Base-by-base conservation (phyloP, 345 rosid species). In the Odontarrhena argentea region DNA sequence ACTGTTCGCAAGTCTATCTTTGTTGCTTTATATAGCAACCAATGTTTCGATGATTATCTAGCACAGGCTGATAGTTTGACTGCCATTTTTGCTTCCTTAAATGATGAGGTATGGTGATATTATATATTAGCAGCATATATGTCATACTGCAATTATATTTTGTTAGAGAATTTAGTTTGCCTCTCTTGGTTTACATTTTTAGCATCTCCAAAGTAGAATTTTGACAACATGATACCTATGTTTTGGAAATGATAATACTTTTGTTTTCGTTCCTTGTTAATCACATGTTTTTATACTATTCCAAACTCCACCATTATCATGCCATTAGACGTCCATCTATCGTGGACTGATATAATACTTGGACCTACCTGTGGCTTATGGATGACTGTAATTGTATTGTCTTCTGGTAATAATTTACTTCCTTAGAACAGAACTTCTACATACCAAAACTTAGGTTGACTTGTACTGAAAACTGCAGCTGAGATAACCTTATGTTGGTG, bases 41-140 rank as follows among this genome's bases (percentile, higher is more conserved):
- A 83, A 62, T 93, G 96, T 55, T 89, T 89, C 75, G 99, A 95
- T 83, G 97, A 86, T 67, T 95, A 81, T 77, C 73, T 95, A 75
- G 97, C 96, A 12, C 99, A 95, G 77, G 99, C 99, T 67, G 90
- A 91, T 78, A 85, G 92, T 71, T 78, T 94, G 75, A 86, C 89
- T 85, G 97, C 99, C 60, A 81, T 91, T 82, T 88, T 94, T 84
- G 96, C 99, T 77, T 92, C 96, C 73, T 77, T 94, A 75, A 91
- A 94, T 83, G 99, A 94, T 56, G 99, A 94, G 99, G 99, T 94
- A 77, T 22, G 50, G 22, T 36, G 72, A 51, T 38, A 59, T 71
- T 61, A 54, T 36, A 48, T 30, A 34, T 2, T 54, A 61, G 65
- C 37, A 67, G 40, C 47, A 47, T 47, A 54, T 45, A 67, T 53